These are phyloP conservation scores for Tylopilus cervinicoccineus DNA, from an alignment of 768 basidiomycete genomes.

Conservation along the genomic window DNA sequence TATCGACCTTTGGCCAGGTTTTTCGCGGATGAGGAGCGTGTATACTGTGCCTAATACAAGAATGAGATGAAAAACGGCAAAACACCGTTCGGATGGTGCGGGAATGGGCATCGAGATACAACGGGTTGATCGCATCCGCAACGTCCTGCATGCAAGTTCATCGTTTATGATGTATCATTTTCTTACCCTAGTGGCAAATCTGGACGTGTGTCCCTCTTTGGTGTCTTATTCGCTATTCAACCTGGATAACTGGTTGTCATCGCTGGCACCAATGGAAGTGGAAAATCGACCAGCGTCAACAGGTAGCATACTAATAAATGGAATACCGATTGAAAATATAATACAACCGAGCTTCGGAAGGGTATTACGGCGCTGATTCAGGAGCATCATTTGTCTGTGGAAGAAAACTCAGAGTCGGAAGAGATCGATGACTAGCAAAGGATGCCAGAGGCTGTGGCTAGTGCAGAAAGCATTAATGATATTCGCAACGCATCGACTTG, in stretches of 20 bases:
- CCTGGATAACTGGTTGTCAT: conserved; percentile 33
- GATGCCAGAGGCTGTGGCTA: conserved; percentile 29
- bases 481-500: conserved; percentile 15
- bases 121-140: conserved; percentile 4
- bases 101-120: conserved; percentile 19
- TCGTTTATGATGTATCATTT: conserved; percentile 39
- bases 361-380: conserved; percentile 43
- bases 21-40: conserved; percentile 21
- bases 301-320: conserved; percentile 40
- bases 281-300: conserved; percentile 38
- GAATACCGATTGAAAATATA: conserved; percentile 32
- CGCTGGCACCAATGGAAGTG: conserved; percentile 34
- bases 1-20: conserved; percentile 9
- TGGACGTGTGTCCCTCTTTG: conserved; percentile 19
- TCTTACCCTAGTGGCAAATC: conserved; percentile 43
- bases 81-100: background rate
- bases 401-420: conserved; percentile 31
- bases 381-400: conserved; percentile 34
- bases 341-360: conserved; percentile 30
- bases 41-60: conserved; percentile 18
- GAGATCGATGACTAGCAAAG: conserved; percentile 12
- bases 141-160: background rate
- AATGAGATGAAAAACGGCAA: conserved; percentile 28
- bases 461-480: conserved; percentile 34
- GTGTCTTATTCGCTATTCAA: conserved; percentile 29